phyloP scores from a whole-genome alignment of 1,284 basidiomycete species.

The Termitomyces sp. region DNA sequence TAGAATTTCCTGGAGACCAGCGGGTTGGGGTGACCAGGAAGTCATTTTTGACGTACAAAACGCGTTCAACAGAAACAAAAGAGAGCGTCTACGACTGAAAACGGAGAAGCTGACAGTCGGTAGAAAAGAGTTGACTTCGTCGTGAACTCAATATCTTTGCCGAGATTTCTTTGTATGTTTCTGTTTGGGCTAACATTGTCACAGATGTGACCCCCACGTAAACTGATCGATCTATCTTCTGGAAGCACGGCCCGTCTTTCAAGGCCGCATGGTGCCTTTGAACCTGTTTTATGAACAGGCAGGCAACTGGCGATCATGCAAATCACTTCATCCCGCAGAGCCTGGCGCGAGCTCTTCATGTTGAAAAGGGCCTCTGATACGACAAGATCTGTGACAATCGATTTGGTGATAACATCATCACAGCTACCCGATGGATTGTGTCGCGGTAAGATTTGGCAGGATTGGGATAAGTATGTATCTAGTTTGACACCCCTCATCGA shows the following conservation, averaged over 20 bases:
- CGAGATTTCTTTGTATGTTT: constrained; percentile 32
- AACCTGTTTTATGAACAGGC: background rate
- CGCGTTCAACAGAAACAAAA: constrained; percentile 26
- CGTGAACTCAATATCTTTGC: constrained; percentile 27
- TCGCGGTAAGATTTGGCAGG: background rate
- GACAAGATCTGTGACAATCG: background rate
- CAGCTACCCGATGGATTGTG: background rate
- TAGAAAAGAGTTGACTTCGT: constrained; percentile 17
- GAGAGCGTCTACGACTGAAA: constrained; percentile 17
- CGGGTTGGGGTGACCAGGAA: constrained; percentile 70
- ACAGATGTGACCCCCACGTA: constrained; percentile 14
- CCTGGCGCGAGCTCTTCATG: background rate
- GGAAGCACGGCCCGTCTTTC: background rate
- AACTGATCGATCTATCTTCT: constrained; percentile 12
- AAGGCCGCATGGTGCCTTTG: background rate
- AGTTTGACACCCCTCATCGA: background rate
- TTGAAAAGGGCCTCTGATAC: background rate
- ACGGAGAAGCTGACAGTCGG: constrained; percentile 17
- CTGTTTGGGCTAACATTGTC: constrained; percentile 25
- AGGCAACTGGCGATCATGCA: background rate
- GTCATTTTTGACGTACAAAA: constrained; percentile 33
- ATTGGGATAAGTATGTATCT: no score
- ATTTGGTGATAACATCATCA: background rate
- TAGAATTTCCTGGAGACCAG: constrained; percentile 78
- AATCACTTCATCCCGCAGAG: background rate